These are phyloP conservation scores for Lyophyllum semitale DNA, from an alignment of 768 basidiomycete genomes.

Conservation along the genomic window DNA sequence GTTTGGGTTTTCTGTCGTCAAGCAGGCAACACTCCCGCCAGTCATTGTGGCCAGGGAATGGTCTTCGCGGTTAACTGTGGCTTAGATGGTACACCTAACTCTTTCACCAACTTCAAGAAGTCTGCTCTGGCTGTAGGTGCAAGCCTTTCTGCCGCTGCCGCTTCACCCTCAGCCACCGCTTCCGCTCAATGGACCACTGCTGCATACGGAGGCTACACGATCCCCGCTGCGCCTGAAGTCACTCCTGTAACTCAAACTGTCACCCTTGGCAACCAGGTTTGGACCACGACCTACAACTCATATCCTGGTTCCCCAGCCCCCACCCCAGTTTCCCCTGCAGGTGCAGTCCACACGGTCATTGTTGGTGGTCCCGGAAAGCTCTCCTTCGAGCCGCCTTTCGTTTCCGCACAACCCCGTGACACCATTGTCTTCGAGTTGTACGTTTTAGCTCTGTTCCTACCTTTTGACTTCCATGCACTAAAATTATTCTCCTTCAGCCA, in stretches of 20 bases:
- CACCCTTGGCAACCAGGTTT: slow-evolving; percentile 41
- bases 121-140: slow-evolving; percentile 57
- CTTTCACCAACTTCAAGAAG: slow-evolving; percentile 62
- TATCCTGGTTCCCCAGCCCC: slow-evolving; percentile 55
- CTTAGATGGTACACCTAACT: slow-evolving; percentile 52
- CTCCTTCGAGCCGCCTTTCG: slow-evolving; percentile 49
- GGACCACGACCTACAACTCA: slow-evolving; percentile 61
- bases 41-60: slow-evolving; percentile 67
- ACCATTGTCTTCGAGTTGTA: slow-evolving; percentile 63
- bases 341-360: slow-evolving; percentile 50
- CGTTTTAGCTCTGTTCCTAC: slow-evolving; percentile 16
- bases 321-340: slow-evolving; percentile 49
- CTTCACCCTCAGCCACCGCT: slow-evolving; percentile 27
- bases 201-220: slow-evolving; percentile 51
- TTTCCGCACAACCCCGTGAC: slow-evolving; percentile 55
- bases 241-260: slow-evolving; percentile 49
- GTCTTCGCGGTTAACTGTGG: slow-evolving; percentile 70
- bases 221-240: slow-evolving; percentile 48
- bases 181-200: slow-evolving; percentile 38
- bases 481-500: slow-evolving; percentile 37
- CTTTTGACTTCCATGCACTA: background rate
- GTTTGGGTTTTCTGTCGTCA: slow-evolving; percentile 65
- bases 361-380: slow-evolving; percentile 54
- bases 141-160: slow-evolving; percentile 44
- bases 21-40: slow-evolving; percentile 45